These are phyloP conservation scores for Coniochaeta pulveracea DNA, from an alignment of 2,329 filamentous ascomycete genomes.

Conservation along the genomic window DNA sequence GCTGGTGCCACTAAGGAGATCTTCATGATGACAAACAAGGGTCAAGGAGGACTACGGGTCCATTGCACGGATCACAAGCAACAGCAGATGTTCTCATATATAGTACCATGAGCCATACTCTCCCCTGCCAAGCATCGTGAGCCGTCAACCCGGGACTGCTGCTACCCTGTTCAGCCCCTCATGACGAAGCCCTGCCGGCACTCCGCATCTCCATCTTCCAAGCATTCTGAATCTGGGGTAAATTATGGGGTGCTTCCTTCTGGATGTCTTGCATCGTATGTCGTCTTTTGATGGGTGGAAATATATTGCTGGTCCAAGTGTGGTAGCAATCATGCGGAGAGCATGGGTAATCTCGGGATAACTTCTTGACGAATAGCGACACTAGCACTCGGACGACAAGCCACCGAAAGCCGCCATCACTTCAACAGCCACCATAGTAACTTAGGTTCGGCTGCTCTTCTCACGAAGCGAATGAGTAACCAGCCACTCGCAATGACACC, in stretches of 20 bases:
- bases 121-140: slow-evolving; percentile 3
- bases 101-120: background rate
- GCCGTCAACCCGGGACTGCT: slow-evolving; percentile 1
- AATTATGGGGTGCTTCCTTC: background rate
- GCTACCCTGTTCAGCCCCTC: background rate
- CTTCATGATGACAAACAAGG: background rate
- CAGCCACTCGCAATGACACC: too few species aligned
- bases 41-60: too few species aligned
- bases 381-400: too few species aligned
- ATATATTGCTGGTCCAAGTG: background rate
- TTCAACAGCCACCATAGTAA: too few species aligned
- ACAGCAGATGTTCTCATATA: too few species aligned
- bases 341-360: slow-evolving; percentile 3
- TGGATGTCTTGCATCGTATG: background rate
- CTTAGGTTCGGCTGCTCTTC: too few species aligned
- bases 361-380: slow-evolving; percentile 1
- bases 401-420: too few species aligned
- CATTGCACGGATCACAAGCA: too few species aligned
- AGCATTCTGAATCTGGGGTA: too few species aligned
- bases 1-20: background rate
- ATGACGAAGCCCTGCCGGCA: background rate
- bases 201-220: slow-evolving; percentile 1
- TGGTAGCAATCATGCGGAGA: slow-evolving; percentile 1
- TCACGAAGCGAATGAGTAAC: too few species aligned
- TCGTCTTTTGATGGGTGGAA: slow-evolving; percentile 3